Evolutionary conservation across 176 grass and related monocot genomes (phyloP).

Genomic region (Saccharum spontaneum): DNA sequence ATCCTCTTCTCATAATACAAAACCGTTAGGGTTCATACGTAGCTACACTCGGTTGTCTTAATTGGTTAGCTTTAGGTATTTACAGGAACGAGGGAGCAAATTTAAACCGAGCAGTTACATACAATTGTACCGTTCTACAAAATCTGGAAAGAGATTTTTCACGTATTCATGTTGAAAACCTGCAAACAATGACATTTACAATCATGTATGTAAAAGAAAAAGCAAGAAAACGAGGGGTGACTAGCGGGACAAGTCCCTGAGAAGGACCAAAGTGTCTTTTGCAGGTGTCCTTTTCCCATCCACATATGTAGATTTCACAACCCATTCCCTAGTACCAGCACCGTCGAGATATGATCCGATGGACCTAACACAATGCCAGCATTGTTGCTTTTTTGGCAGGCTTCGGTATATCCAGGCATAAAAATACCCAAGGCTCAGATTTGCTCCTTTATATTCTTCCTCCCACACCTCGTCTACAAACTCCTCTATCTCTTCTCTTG

Average conservation of each 20-base stretch:
- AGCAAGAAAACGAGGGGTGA: not conserved
- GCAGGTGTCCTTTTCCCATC: not conserved
- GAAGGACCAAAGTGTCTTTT: constrained; percentile 15
- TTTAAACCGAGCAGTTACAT: not conserved
- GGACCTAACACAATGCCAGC: not conserved
- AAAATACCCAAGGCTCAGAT: not conserved
- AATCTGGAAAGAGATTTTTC: too few species aligned
- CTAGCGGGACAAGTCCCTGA: constrained; percentile 7
- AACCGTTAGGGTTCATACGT: too few species aligned
- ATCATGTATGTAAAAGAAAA: not conserved
- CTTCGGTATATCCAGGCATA: not conserved
- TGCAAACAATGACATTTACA: not conserved
- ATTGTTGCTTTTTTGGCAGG: not conserved
- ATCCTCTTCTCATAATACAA: too few species aligned
- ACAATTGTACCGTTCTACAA: not conserved
- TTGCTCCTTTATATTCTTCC: not conserved
- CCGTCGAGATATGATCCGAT: not conserved
- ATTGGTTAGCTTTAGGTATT: too few species aligned
- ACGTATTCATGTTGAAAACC: too few species aligned
- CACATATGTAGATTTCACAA: not conserved
- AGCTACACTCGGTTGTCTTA: too few species aligned
- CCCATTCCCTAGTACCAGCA: not conserved
- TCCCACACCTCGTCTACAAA: not conserved
- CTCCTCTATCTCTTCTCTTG: not conserved
- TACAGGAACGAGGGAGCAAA: not conserved